A percentile compares a stretch with the other conserved stretches of the same genome.
These are phyloP conservation scores for Ampelocalamus luodianensis DNA, from an alignment of 176 grass and related monocot genomes.

Conservation along the genomic window DNA sequence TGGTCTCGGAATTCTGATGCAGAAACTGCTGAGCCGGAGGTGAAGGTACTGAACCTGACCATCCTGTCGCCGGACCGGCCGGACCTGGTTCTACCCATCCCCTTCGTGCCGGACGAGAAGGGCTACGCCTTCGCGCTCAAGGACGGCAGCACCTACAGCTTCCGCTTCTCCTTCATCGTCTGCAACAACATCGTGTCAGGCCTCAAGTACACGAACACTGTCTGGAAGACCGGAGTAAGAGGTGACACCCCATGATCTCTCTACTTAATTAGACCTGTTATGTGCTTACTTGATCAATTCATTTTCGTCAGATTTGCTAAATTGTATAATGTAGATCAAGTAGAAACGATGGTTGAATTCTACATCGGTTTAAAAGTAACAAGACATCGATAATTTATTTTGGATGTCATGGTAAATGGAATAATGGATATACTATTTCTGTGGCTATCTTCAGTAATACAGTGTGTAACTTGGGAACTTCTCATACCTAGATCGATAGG, in stretches of 20 bases:
- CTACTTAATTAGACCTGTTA: background rate
- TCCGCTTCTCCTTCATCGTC: conserved; percentile 78
- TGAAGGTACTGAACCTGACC: conserved; percentile 77
- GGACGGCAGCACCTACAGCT: conserved; percentile 83
- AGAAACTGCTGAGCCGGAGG: conserved; percentile 83
- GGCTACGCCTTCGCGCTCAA: conserved; percentile 79
- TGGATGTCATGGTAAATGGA: background rate
- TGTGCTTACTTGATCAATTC: background rate
- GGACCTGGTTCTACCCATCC: conserved; percentile 68
- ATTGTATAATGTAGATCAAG: background rate
- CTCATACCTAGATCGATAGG: background rate
- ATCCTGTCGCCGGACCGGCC: conserved; percentile 64
- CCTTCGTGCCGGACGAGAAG: conserved; percentile 70
- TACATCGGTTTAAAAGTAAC: background rate
- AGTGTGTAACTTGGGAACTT: background rate
- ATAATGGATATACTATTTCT: background rate
- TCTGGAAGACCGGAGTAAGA: conserved; percentile 87
- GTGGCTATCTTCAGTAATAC: background rate
- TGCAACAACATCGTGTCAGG: conserved; percentile 92
- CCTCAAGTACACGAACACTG: conserved; percentile 87
- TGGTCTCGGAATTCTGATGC: conserved; percentile 20
- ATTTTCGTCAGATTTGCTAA: background rate
- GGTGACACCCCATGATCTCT: conserved; percentile 51
- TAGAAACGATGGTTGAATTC: background rate
- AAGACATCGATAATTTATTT: background rate